These are phyloP conservation scores for Trichoderma afroharzianum DNA, from an alignment of 2,329 filamentous ascomycete species.

Conservation along the genomic window DNA sequence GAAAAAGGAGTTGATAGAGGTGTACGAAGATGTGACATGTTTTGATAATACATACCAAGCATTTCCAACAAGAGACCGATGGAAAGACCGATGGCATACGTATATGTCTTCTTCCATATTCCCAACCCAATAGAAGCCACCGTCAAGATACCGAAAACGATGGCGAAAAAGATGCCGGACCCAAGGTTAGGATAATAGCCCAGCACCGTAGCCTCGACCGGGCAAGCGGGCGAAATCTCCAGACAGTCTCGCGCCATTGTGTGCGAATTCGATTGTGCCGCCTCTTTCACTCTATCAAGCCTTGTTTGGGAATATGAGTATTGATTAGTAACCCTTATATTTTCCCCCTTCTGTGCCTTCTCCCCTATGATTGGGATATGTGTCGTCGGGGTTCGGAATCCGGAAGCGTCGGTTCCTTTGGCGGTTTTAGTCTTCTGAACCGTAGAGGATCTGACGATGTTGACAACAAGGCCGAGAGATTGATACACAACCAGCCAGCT, in stretches of 20 bases:
- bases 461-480: neutral
- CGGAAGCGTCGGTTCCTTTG: neutral
- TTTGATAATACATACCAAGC: constrained; percentile 37
- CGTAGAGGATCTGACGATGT: neutral
- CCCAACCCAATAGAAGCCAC: constrained; percentile 43
- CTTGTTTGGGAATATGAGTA: neutral
- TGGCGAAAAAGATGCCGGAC: constrained; percentile 52
- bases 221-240: constrained; percentile 42
- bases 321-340: neutral
- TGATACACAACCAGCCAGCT: neutral
- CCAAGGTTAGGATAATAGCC: constrained; percentile 56
- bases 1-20: neutral
- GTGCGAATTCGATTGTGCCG: neutral
- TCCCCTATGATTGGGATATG: neutral
- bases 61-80: constrained; percentile 50
- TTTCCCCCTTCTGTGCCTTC: neutral
- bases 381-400: constrained; percentile 5
- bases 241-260: constrained; percentile 24
- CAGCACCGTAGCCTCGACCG: constrained; percentile 50
- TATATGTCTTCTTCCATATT: constrained; percentile 52
- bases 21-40: neutral
- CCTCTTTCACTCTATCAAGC: neutral
- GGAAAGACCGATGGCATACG: constrained; percentile 47
- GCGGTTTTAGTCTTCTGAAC: neutral
- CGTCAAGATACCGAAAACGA: constrained; percentile 45